These are phyloP conservation scores for Pythium brachiatum DNA, from an alignment of 352 stramenopile species.

Conservation along the genomic window DNA sequence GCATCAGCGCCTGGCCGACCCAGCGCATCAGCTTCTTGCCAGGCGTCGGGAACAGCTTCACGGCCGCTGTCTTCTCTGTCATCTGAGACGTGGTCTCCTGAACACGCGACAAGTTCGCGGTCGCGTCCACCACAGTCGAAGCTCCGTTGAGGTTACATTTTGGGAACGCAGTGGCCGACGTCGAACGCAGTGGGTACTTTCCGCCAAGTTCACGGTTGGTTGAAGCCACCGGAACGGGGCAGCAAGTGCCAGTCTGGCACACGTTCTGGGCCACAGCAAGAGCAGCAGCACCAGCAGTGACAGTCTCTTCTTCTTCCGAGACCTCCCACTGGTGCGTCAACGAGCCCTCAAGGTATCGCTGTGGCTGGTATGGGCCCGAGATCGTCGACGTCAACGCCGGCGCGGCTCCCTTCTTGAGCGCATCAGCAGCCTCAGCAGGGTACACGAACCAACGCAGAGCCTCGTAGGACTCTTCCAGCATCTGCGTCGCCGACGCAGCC, in stretches of 20 bases:
- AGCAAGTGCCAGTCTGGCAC: conserved; percentile 22
- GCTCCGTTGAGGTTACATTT: conserved; percentile 10
- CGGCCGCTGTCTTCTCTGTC: conserved; percentile 40
- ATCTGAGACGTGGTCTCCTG: conserved; percentile 24
- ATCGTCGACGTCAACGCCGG: background rate
- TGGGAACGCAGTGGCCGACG: conserved; percentile 21
- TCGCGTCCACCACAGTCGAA: conserved; percentile 2
- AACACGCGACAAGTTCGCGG: conserved; percentile 17
- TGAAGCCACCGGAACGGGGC: background rate
- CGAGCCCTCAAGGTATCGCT: conserved; percentile 41
- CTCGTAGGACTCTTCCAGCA: conserved; percentile 27
- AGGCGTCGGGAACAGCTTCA: conserved; percentile 63
- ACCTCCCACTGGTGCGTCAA: conserved; percentile 47
- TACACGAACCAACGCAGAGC: conserved; percentile 46
- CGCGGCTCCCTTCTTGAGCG: conserved; percentile 13
- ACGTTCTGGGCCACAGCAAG: background rate
- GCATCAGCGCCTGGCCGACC: conserved; percentile 74
- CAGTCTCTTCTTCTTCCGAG: background rate
- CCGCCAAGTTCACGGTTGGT: conserved; percentile 35
- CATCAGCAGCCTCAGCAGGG: conserved; percentile 32
- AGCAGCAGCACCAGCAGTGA: background rate
- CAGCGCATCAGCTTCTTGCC: conserved; percentile 37
- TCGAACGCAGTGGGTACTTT: conserved; percentile 26
- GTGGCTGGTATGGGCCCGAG: conserved; percentile 29
- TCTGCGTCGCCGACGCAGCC: conserved; percentile 20